Base-by-base conservation (phyloP, 2,329 filamentous ascomycete species). In the Fusarium veterinarium region DNA sequence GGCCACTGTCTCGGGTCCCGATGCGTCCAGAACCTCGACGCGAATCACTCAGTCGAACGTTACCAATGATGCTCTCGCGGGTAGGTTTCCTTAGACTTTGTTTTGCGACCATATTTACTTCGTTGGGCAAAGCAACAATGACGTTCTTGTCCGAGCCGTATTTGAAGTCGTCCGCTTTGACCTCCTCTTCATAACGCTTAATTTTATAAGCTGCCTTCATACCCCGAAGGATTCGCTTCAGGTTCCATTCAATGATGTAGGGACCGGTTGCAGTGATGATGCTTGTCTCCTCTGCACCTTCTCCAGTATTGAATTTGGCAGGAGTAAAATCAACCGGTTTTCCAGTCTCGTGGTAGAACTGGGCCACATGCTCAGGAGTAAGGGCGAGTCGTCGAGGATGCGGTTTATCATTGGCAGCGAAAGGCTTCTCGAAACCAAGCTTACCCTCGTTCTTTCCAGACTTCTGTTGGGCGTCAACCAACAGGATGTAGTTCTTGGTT, bases 161-260 rank as follows among this genome's bases (percentile, higher is more conserved):
- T 78, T 96, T 95, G 90, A 99, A 99, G 81, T 99, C 97, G 81
- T 99, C 96, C 8, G 96, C 96, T 87, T 97, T 98, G 79, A 99
- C 95, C 72, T 97, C 93, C 78, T 99, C 96, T 2, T 91, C 89
- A 80, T 99, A 99, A 20, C 96, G 92, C 87, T 98, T 98, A 87
- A 99, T 98, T 76, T 91, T 93, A 84, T 99, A 99, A 0, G 95
- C 92, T 67, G 96, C 93, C 82, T 95, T 96, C 73, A 89, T 89
- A 58, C 93, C 94, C 28, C 87, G 88, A 19, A 98, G 82, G 2
- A 98, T 89, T 86, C 97, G 97, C 88, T 95, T 96, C 81, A 99
- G 82, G 80, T 91, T 95, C 96, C 96, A 99, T 55, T 97, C 97
- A 55, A 99, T 90, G 74, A 99, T 96, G 84, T 97, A 99, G 0